Percentiles rank a stretch among this genome's conserved stretches.
Conservation (phyloP, 176 grass and related monocot genomes). For the Carex scoparia region DNA sequence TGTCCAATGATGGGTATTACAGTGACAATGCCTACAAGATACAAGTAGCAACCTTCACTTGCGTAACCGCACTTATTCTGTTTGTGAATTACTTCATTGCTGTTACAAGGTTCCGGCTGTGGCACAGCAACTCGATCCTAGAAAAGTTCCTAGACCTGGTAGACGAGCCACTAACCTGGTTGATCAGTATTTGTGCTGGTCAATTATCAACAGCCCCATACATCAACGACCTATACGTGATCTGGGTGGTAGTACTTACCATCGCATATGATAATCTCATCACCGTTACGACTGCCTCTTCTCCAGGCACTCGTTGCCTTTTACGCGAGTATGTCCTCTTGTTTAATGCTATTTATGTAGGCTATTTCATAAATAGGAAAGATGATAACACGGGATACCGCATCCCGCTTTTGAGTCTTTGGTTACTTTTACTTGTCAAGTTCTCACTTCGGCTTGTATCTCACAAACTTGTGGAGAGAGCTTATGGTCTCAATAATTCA, state of each 20-base stretch:
- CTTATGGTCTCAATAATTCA: constrained; percentile 27
- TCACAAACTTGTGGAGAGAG: constrained; percentile 4
- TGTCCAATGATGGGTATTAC: too few relatives aligned
- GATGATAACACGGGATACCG: background rate
- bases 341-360: background rate
- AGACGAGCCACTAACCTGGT: background rate
- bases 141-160: background rate
- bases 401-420: constrained; percentile 31
- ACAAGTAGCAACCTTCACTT: background rate
- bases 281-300: background rate
- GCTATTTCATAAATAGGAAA: background rate
- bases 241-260: constrained; percentile 7
- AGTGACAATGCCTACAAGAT: background rate
- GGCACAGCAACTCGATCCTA: constrained; percentile 7
- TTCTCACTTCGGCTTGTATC: constrained; percentile 24
- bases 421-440: constrained; percentile 32
- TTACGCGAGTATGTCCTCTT: background rate
- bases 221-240: background rate
- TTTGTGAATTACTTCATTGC: background rate
- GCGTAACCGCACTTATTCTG: background rate
- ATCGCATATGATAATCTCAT: background rate
- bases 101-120: constrained; percentile 1
- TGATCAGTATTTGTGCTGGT: background rate
- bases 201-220: background rate
- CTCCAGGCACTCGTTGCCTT: background rate